Conservation (phyloP, 768 basidiomycete genomes). For the Boletus tylopilopsis region DNA sequence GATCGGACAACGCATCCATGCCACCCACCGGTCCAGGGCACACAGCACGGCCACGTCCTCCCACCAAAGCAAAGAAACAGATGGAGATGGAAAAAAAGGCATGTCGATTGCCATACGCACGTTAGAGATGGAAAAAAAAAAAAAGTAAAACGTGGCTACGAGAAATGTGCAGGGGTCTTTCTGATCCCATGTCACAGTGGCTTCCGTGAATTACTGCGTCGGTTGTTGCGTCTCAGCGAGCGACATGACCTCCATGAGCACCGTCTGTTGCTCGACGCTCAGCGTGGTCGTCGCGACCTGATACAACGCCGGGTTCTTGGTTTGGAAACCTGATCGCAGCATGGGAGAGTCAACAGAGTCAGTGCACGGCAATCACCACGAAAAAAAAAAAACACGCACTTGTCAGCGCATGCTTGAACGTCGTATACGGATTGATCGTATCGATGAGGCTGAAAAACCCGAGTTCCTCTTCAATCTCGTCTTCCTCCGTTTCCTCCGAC, state of each 20-base stretch:
- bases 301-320: constrained; percentile 61
- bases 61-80: too few species aligned
- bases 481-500: constrained; percentile 47
- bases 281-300: constrained; percentile 71
- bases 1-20: too few species aligned
- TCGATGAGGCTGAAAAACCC: constrained; percentile 85
- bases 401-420: constrained; percentile 76
- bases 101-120: too few species aligned
- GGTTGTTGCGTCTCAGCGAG: constrained; percentile 46
- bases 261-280: constrained; percentile 69
- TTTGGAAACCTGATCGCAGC: constrained; percentile 53
- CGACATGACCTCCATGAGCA: constrained; percentile 83
- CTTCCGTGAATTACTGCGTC: constrained; percentile 11
- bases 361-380: neutral
- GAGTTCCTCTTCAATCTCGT: constrained; percentile 75
- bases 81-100: too few species aligned
- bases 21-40: too few species aligned
- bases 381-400: constrained; percentile 36
- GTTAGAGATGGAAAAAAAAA: too few species aligned
- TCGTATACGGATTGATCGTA: constrained; percentile 67
- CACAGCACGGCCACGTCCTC: too few species aligned
- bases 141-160: too few species aligned
- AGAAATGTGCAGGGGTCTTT: neutral
- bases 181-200: neutral
- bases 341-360: neutral